These are phyloP conservation scores for Aaosphaeria arxii DNA, from an alignment of 2,329 filamentous ascomycete species.

Conservation along the genomic window DNA sequence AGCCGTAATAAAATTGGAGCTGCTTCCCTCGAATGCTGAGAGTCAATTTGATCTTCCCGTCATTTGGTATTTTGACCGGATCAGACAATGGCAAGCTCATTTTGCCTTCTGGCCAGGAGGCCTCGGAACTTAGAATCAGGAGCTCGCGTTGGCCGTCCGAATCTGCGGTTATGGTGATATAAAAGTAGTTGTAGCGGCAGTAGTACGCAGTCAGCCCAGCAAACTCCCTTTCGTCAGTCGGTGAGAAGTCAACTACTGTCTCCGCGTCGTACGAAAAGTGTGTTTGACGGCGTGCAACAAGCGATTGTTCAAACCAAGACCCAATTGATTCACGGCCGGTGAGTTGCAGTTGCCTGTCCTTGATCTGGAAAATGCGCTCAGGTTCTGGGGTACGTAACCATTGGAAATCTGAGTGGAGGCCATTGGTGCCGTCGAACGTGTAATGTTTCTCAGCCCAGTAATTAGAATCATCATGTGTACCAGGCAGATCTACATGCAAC, in stretches of 20 bases:
- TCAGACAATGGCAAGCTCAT: conserved; percentile 44
- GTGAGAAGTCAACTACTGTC: conserved; percentile 53
- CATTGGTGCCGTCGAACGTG: conserved; percentile 45
- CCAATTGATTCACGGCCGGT: conserved; percentile 53
- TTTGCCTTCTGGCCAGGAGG: conserved; percentile 53
- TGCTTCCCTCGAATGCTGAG: conserved; percentile 50
- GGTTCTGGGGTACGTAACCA: conserved; percentile 54
- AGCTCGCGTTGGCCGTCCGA: conserved; percentile 57
- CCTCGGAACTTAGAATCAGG: conserved; percentile 56
- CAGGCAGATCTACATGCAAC: conserved; percentile 37
- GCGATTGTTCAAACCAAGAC: conserved; percentile 49
- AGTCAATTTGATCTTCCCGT: conserved; percentile 55
- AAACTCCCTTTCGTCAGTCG: conserved; percentile 58
- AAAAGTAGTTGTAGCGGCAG: conserved; percentile 64
- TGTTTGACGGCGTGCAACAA: conserved; percentile 55
- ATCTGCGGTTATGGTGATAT: conserved; percentile 58
- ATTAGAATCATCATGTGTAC: conserved; percentile 20
- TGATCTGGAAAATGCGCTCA: conserved; percentile 48
- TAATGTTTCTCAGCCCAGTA: conserved; percentile 45
- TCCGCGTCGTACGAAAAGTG: conserved; percentile 62
- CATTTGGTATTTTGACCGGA: conserved; percentile 50
- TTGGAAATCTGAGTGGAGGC: conserved; percentile 54
- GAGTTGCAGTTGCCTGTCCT: conserved; percentile 47
- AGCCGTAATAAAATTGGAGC: conserved; percentile 57
- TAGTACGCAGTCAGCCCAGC: conserved; percentile 63